Conservation (phyloP, 2,329 filamentous ascomycete genomes). For the Aspergillus sp. region DNA sequence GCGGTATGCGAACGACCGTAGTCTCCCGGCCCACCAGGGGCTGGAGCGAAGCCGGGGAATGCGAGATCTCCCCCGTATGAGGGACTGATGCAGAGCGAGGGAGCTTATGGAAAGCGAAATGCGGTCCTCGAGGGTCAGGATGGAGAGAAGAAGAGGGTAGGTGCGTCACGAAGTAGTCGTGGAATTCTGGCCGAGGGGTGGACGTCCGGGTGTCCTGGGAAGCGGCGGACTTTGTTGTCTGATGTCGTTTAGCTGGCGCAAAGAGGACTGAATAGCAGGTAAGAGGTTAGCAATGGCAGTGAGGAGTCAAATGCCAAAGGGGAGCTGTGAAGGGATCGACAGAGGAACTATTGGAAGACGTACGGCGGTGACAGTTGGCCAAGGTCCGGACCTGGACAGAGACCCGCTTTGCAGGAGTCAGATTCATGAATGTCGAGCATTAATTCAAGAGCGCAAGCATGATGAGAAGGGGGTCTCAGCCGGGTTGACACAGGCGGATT, state of each 20-base stretch:
- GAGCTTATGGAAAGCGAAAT: slow-evolving; percentile 75
- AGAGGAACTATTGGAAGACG: slow-evolving; percentile 11
- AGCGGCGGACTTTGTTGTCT: slow-evolving; percentile 19
- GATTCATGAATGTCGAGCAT: slow-evolving; percentile 38
- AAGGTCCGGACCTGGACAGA: slow-evolving; percentile 39
- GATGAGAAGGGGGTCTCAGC: background rate
- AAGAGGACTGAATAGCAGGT: slow-evolving; percentile 29
- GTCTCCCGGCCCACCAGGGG: slow-evolving; percentile 69
- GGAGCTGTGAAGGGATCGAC: slow-evolving; percentile 8
- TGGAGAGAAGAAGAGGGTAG: slow-evolving; percentile 90
- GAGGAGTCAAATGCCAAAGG: background rate
- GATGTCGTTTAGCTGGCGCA: slow-evolving; percentile 22
- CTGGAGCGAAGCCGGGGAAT: slow-evolving; percentile 58
- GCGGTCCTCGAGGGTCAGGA: slow-evolving; percentile 68
- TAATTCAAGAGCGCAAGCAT: slow-evolving; percentile 15
- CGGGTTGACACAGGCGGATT: slow-evolving; percentile 2
- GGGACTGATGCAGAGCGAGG: slow-evolving; percentile 81
- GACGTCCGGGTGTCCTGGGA: slow-evolving; percentile 9
- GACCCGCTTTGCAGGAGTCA: slow-evolving; percentile 36
- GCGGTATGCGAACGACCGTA: slow-evolving; percentile 90
- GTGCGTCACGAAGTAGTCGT: slow-evolving; percentile 97
- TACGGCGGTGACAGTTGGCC: slow-evolving; percentile 35
- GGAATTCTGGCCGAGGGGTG: slow-evolving; percentile 59
- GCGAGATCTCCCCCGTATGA: slow-evolving; percentile 55
- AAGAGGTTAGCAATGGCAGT: background rate